phyloP scores from a whole-genome alignment of 2,329 filamentous ascomycete genomes.

The Cryphonectria japonica region DNA sequence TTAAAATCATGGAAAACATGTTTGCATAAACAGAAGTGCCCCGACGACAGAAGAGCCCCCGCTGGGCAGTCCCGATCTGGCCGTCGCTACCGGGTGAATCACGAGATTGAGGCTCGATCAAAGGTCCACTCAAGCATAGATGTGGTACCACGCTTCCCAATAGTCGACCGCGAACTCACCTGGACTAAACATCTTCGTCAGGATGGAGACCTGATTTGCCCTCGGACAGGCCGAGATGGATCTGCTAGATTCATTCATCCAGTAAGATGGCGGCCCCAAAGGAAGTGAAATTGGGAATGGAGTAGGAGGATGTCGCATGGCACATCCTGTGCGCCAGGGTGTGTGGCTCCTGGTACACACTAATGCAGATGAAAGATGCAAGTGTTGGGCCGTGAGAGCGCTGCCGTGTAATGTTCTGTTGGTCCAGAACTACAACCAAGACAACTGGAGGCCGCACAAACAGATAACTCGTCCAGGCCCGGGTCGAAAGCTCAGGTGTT shows the following conservation, averaged over 20 bases:
- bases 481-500: not conserved
- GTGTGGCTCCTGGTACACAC: not conserved
- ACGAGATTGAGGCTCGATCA: not conserved
- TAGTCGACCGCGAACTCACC: conserved; percentile 1
- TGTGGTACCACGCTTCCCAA: not conserved
- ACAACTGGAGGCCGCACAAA: not conserved
- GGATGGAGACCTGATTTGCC: not conserved
- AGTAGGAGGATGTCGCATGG: conserved; percentile 1
- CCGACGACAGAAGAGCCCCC: not conserved
- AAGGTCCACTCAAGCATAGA: not conserved
- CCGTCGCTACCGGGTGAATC: not conserved
- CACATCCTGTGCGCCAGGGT: not conserved
- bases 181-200: not conserved
- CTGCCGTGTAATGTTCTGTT: conserved; percentile 2
- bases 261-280: not conserved
- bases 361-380: conserved; percentile 14
- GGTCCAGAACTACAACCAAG: not conserved
- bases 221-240: not conserved
- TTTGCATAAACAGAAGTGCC: not conserved
- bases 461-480: not conserved
- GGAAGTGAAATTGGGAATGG: not conserved
- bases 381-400: not conserved
- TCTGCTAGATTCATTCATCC: not conserved
- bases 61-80: not conserved
- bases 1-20: not conserved